Evolutionary conservation across 83 land plant genomes (phyloP), one percentile per base, ranked within the genome.

Genomic region (Thuja plicata): DNA sequence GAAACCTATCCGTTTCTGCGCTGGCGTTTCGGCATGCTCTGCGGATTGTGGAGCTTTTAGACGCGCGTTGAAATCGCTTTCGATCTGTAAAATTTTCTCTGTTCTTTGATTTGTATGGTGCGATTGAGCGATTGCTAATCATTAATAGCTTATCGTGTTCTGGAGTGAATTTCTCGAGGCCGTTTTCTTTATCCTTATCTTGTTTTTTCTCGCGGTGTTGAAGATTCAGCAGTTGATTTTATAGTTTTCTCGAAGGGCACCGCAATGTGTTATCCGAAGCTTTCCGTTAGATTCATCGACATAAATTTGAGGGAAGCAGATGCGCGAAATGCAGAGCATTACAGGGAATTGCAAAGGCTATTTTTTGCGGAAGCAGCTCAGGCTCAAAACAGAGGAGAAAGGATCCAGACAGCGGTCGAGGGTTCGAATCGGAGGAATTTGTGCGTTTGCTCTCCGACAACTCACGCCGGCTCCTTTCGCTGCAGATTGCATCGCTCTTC

Each of bases 401-500:
- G 45, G 43, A 43, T 19, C 27, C 11, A 21, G n/a, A 24, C n/a
- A 11, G 50, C 21, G 84, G 50, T 15, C 57, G 57, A 54, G 57
- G 57, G 11, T 43, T 41, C 84, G n/a, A 10, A 11, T 24, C 9
- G 27, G n/a, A 16, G 45, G 9, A 43, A 43, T 40, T 41, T 81
- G 27, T 81, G 84, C n/a, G 2, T 81, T 2, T 81, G 84, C 38
- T 43, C 84, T 13, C 84, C 84, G 50, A 81, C 50, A 21, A 43
- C 38, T 41, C 84, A 81, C 27, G 50, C 84, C 11, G 84, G 84
- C 24, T 81, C 84, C 21, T 81, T 81, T 41, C 84, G 84, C 27
- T 81, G 84, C 48, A 41, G 84, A 81, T 43, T 81, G 46, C 84
- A 81, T 41, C 84, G 84, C 8, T 43, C 84, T 11, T 81, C 50